A percentile compares a stretch with the other conserved stretches of the same genome.
These are phyloP conservation scores for Gossypium thurberi DNA, from an alignment of 345 rosid genomes.

Conservation along the genomic window DNA sequence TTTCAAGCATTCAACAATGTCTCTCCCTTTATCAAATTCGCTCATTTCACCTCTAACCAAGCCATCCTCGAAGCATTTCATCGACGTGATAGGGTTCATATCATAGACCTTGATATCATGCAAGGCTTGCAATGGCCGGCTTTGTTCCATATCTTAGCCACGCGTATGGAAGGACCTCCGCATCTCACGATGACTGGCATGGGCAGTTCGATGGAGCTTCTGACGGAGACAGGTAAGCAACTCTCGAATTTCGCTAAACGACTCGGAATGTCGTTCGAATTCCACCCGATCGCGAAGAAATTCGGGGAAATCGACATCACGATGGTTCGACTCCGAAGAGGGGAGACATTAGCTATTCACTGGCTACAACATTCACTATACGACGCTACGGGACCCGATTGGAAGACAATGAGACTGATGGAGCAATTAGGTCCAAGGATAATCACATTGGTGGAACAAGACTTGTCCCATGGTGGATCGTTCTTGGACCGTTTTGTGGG, in stretches of 20 bases:
- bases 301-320: conserved; percentile 44
- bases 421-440: conserved; percentile 40
- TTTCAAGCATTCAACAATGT: conserved; percentile 54
- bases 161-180: conserved; percentile 56
- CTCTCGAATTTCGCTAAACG: conserved; percentile 56
- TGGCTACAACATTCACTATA: conserved; percentile 65
- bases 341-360: conserved; percentile 54
- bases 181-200: conserved; percentile 51
- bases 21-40: conserved; percentile 61
- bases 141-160: conserved; percentile 58
- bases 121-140: conserved; percentile 81
- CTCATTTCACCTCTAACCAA: conserved; percentile 71
- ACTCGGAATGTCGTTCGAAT: conserved; percentile 53
- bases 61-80: conserved; percentile 66
- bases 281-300: conserved; percentile 53
- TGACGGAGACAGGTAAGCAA: conserved; percentile 53
- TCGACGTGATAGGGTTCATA: conserved; percentile 44
- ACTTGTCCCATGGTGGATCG: conserved; percentile 42
- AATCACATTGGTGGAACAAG: conserved; percentile 60
- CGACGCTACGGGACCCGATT: conserved; percentile 53
- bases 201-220: conserved; percentile 47
- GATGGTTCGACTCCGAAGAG: conserved; percentile 25
- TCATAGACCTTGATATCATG: conserved; percentile 63
- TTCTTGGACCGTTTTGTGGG: conserved; percentile 65
- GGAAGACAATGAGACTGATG: conserved; percentile 45